phyloP scores from a whole-genome alignment of 345 rosid genomes.

The Triadica sebifera region DNA sequence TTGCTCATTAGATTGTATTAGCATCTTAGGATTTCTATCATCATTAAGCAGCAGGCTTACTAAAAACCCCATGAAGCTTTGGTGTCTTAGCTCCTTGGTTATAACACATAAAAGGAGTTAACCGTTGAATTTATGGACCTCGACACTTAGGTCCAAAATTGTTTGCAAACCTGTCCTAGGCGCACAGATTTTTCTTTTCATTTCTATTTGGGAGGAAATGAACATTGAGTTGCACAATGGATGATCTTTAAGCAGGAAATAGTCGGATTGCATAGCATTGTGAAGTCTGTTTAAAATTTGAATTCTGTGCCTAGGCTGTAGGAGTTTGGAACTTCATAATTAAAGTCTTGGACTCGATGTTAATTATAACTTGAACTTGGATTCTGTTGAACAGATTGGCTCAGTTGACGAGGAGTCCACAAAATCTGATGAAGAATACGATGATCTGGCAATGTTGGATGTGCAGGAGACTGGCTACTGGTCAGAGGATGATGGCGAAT shows the following conservation, averaged over 20 bases:
- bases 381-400: constrained; percentile 57
- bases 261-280: too few relatives aligned
- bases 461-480: constrained; percentile 53
- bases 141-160: too few relatives aligned
- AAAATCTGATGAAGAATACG: constrained; percentile 93
- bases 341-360: background rate
- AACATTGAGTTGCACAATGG: background rate
- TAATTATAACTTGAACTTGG: background rate
- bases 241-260: background rate
- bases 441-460: constrained; percentile 92
- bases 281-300: too few relatives aligned
- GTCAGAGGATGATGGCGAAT: constrained; percentile 58
- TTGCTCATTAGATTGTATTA: too few relatives aligned
- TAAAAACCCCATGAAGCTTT: background rate
- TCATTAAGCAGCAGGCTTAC: background rate
- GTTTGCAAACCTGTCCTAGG: too few relatives aligned
- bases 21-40: background rate
- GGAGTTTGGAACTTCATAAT: too few relatives aligned
- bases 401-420: constrained; percentile 97
- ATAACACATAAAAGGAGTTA: too few relatives aligned
- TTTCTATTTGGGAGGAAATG: background rate
- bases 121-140: background rate
- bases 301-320: too few relatives aligned
- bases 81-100: too few relatives aligned
- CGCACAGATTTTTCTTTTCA: too few relatives aligned